A percentile compares a stretch with the other conserved stretches of the same genome.
Evolutionary conservation across 257 asterid genomes (phyloP).

Genomic region (Sherardia arvensis): DNA sequence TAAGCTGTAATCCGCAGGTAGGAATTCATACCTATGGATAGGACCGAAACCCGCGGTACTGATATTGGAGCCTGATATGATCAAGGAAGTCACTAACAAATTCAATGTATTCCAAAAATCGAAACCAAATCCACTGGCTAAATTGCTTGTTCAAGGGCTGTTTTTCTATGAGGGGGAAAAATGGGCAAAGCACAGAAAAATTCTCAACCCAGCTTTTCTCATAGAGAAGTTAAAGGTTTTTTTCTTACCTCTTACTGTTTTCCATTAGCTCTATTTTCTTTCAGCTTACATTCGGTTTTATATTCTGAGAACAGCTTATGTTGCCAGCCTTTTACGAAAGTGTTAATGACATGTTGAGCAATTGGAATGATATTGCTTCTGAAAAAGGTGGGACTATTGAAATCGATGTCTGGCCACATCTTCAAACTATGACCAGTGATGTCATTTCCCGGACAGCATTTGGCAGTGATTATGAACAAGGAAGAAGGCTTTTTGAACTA

Average conservation of each 20-base stretch:
- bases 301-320: slow-evolving; percentile 2
- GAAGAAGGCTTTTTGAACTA: slow-evolving; percentile 18
- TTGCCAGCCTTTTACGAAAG: background rate
- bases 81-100: slow-evolving; percentile 2
- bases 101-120: background rate
- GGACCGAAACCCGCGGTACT: background rate
- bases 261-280: background rate
- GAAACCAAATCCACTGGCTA: background rate
- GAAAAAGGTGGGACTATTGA: background rate
- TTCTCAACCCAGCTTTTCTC: slow-evolving; percentile 13
- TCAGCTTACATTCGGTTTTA: background rate
- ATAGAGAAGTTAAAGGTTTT: slow-evolving; percentile 9
- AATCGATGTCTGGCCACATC: slow-evolving; percentile 16
- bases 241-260: background rate
- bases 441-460: slow-evolving; percentile 18
- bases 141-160: background rate
- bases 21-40: slow-evolving; percentile 4
- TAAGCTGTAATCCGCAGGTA: background rate
- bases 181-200: slow-evolving; percentile 8
- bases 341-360: slow-evolving; percentile 1
- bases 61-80: slow-evolving; percentile 6
- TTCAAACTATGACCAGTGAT: slow-evolving; percentile 11
- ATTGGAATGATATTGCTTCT: slow-evolving; percentile 12
- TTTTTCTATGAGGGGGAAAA: slow-evolving; percentile 2
- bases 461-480: slow-evolving; percentile 17